Percentiles rank a stretch among this genome's conserved stretches.
Evolutionary conservation across 108 stramenopile genomes (phyloP).

Genomic region (Nitzschia sp.): DNA sequence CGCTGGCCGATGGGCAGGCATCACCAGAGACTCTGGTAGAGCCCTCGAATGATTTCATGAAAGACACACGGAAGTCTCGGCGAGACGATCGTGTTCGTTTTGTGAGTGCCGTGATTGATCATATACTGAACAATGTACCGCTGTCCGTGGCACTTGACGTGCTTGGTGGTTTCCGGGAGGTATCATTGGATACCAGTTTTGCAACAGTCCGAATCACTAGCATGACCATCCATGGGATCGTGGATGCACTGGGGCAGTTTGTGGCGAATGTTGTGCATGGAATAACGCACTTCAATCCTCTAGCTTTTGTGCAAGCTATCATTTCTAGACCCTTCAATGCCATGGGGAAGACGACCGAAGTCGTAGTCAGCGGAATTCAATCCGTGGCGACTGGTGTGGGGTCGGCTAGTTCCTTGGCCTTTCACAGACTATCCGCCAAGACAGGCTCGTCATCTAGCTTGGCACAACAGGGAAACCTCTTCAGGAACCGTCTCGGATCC

Average conservation of each 20-base stretch:
- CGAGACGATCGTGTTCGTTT: constrained; percentile 21
- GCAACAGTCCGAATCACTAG: constrained; percentile 46
- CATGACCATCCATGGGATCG: constrained; percentile 27
- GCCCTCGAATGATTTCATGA: constrained; percentile 5
- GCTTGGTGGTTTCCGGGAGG: constrained; percentile 42
- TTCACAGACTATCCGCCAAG: constrained; percentile 44
- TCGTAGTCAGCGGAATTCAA: constrained; percentile 75
- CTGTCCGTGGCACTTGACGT: constrained; percentile 68
- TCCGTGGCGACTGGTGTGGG: constrained; percentile 88
- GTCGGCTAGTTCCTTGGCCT: constrained; percentile 67
- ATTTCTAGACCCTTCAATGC: constrained; percentile 68
- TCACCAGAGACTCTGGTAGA: constrained; percentile 38
- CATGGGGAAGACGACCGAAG: constrained; percentile 75
- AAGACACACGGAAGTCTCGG: constrained; percentile 14
- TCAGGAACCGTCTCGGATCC: neutral
- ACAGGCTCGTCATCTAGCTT: constrained; percentile 22
- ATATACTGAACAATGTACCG: constrained; percentile 57
- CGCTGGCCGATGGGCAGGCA: constrained; percentile 12
- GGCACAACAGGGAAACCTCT: constrained; percentile 16
- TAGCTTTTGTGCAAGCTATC: constrained; percentile 50
- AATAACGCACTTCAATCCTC: constrained; percentile 60
- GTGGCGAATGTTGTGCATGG: constrained; percentile 35
- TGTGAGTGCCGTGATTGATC: constrained; percentile 35
- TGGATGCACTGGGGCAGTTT: constrained; percentile 31
- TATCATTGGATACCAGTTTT: constrained; percentile 53